These are phyloP conservation scores for Trichoderma asperellum DNA, from an alignment of 2,329 filamentous ascomycete species.

Conservation along the genomic window DNA sequence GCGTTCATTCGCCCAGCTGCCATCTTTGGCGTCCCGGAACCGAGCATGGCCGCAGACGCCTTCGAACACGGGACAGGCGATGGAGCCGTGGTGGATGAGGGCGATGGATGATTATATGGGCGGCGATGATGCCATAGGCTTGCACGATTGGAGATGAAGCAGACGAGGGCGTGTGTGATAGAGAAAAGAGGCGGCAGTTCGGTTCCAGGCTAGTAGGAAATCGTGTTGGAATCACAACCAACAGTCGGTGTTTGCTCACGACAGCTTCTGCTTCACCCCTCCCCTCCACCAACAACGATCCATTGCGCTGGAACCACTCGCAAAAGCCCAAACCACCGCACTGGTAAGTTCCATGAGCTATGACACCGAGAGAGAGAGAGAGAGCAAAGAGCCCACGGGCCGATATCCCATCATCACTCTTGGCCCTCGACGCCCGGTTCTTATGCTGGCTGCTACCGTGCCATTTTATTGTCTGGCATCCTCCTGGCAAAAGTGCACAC, in stretches of 20 bases:
- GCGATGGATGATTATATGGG: background rate
- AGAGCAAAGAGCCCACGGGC: background rate
- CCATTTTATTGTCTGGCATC: background rate
- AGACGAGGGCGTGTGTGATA: slow-evolving; percentile 1
- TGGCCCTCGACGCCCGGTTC: background rate
- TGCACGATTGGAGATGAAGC: background rate
- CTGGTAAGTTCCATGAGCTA: background rate
- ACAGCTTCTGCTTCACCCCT: background rate
- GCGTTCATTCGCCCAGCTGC: slow-evolving; percentile 22
- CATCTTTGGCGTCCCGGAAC: background rate
- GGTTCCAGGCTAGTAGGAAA: background rate
- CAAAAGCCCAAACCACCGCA: background rate
- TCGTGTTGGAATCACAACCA: background rate
- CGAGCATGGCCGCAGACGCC: slow-evolving; percentile 7
- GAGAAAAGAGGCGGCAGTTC: background rate
- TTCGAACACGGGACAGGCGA: slow-evolving; percentile 16
- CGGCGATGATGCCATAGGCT: background rate
- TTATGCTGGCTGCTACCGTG: background rate
- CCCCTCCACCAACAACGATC: background rate
- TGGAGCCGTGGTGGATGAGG: too few relatives aligned
- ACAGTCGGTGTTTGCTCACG: background rate
- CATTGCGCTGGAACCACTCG: slow-evolving; percentile 3
- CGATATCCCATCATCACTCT: background rate
- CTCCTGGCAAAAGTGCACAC: background rate
- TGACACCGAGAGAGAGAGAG: background rate